Percentiles rank a stretch among this genome's conserved stretches.
Conservation (phyloP, 495 filamentous ascomycete species). For the Parmelia sp. region DNA sequence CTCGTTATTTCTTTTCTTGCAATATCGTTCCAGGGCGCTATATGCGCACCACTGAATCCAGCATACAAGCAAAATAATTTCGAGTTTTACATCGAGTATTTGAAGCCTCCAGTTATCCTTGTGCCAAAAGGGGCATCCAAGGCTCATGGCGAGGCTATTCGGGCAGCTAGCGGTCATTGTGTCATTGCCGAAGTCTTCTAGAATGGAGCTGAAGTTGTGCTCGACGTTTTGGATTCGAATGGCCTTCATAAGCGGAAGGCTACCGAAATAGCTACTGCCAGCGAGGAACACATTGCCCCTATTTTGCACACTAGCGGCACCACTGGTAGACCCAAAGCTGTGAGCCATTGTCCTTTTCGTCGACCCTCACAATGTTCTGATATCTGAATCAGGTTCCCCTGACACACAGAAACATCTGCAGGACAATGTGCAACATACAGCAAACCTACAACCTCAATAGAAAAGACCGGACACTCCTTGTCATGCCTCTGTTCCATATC, state of each 20-base stretch:
- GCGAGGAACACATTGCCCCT: constrained; percentile 54
- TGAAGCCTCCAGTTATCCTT: constrained; percentile 65
- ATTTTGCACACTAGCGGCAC: constrained; percentile 71
- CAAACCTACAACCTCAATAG: constrained; percentile 62
- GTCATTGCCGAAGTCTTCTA: constrained; percentile 77
- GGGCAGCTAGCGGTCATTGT: constrained; percentile 63
- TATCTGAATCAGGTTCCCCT: constrained; percentile 56
- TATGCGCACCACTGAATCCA: constrained; percentile 76
- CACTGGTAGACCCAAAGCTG: constrained; percentile 79
- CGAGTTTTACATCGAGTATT: constrained; percentile 81
- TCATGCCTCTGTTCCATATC: constrained; percentile 87
- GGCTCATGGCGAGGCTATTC: constrained; percentile 58
- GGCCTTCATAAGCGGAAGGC: constrained; percentile 50
- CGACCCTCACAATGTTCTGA: too few species aligned
- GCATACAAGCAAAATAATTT: constrained; percentile 82
- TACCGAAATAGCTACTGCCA: constrained; percentile 47
- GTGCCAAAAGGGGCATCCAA: constrained; percentile 62
- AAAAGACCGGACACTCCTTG: constrained; percentile 67
- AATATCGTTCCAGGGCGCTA: constrained; percentile 64
- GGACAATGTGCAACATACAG: constrained; percentile 74
- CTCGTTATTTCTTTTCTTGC: constrained; percentile 78
- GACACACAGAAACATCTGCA: constrained; percentile 69
- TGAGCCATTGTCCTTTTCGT: too few species aligned
- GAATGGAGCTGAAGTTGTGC: constrained; percentile 56
- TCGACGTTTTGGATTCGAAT: constrained; percentile 65